Base-by-base conservation (phyloP, 106 monocot species). In the Dendrobium catenatum region DNA sequence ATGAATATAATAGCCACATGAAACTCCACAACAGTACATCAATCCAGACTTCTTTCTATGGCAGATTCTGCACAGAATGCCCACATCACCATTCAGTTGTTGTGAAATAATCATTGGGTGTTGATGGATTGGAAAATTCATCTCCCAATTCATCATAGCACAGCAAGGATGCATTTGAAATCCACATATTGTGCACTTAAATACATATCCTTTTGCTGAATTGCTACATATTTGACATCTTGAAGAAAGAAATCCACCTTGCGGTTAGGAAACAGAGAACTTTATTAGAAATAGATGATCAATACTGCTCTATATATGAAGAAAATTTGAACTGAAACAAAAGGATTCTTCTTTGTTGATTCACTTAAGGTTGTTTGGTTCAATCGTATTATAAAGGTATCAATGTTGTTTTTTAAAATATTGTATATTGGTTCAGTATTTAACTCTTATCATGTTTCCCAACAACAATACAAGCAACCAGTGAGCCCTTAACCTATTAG, bases 131-230 rank as follows among this genome's bases (percentile, higher is more conserved):
- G 85, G 87, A 27, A 93, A 87, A 10, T 66, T 80, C 89, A 93
- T 91, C 73, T 89, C 72, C 27, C 44, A 8, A 7, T 16, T 5
- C 85, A 93, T 89, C 9, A 80, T 78, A 15, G 93, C 89, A 40
- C 93, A 93, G 19, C 86, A 86, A 5, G 93, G 91, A 72, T 89
- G 93, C 93, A 93, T 91, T 79, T 79, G 81, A 46, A 94, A 89
- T 42, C 84, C 83, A 81, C 94, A 94, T 0, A 86, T 15, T 15
- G 79, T 88, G 83, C 91, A 94, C 33, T 82, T 81, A 54, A 89
- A 91, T n/a, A 79, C 66, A 51, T 77, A 91, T 16, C 93, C 93
- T 82, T 87, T 85, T 3, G 84, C 55, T 19, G 90, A 8, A 73
- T 91, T 87, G 76, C 86, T 77, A 64, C 93, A 93, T 41, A 94